Evolutionary conservation across 495 filamentous ascomycete species (phyloP).

Genomic region (Penicillium paxilli): DNA sequence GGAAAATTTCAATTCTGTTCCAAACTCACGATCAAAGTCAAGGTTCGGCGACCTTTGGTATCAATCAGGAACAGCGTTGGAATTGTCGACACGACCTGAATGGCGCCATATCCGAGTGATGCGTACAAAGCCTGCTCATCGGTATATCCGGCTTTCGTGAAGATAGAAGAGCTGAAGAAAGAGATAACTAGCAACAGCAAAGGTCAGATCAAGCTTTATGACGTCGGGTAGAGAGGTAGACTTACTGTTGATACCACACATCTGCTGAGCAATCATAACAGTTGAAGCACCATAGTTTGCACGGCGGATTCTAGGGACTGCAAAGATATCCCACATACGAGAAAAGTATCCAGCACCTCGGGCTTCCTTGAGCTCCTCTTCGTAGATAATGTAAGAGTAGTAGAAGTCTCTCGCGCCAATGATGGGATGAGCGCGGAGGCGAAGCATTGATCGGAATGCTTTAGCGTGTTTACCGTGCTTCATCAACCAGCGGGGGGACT

Average conservation of each 20-base stretch:
- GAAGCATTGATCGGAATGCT: constrained; percentile 54
- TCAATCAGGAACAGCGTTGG: constrained; percentile 70
- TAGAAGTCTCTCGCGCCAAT: constrained; percentile 36
- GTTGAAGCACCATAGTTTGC: constrained; percentile 62
- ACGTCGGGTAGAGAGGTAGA: not conserved
- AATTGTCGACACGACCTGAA: constrained; percentile 73
- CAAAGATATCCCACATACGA: constrained; percentile 60
- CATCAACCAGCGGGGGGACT: constrained; percentile 69
- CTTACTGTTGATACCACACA: constrained; percentile 49
- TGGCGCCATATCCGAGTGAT: constrained; percentile 58
- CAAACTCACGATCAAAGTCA: constrained; percentile 39
- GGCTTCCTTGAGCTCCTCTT: constrained; percentile 45
- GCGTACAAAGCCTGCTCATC: constrained; percentile 65
- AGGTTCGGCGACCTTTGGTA: constrained; percentile 71
- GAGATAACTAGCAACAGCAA: constrained; percentile 74
- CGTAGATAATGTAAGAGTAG: constrained; percentile 56
- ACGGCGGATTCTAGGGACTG: constrained; percentile 61
- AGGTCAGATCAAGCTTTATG: too few relatives aligned
- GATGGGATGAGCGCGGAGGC: constrained; percentile 52
- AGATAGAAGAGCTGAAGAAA: constrained; percentile 79
- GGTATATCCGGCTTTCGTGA: constrained; percentile 57
- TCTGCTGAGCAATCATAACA: constrained; percentile 62
- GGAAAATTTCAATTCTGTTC: too few relatives aligned
- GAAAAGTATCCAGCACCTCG: constrained; percentile 50
- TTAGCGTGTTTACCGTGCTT: constrained; percentile 53